Percentiles rank a stretch among this genome's conserved stretches.
Evolutionary conservation across 2,329 filamentous ascomycete species (phyloP).

Genomic region (Exophiala bonariae): DNA sequence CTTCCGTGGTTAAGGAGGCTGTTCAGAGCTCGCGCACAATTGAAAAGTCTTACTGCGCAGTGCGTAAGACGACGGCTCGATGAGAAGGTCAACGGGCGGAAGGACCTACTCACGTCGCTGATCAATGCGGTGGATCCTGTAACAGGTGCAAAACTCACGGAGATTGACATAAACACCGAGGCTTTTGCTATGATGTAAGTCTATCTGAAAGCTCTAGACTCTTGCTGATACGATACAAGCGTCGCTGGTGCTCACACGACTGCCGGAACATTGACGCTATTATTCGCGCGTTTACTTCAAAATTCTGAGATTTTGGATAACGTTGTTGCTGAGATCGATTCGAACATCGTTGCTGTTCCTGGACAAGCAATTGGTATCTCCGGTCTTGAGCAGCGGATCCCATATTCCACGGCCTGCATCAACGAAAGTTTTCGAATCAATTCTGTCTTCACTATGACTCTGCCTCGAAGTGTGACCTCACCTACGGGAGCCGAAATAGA

Average conservation of each 20-base stretch:
- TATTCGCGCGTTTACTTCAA: constrained; percentile 41
- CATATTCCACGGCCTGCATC: too few species aligned
- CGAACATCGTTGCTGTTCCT: too few species aligned
- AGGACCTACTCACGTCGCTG: constrained; percentile 12
- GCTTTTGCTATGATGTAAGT: constrained; percentile 11
- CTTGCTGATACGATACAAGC: too few species aligned
- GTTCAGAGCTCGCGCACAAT: constrained; percentile 7
- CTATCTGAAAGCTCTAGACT: constrained; percentile 14
- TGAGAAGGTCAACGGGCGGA: constrained; percentile 8
- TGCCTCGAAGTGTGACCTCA: too few species aligned
- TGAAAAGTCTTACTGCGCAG: constrained; percentile 7
- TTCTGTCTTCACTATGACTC: too few species aligned
- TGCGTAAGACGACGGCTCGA: constrained; percentile 5
- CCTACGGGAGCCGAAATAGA: too few species aligned
- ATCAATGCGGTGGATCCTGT: constrained; percentile 13
- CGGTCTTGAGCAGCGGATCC: too few species aligned
- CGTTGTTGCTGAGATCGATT: constrained; percentile 2
- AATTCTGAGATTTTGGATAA: constrained; percentile 23
- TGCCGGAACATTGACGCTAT: constrained; percentile 37
- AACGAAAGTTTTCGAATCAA: too few species aligned
- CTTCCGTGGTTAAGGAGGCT: constrained; percentile 16
- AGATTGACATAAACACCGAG: constrained; percentile 11
- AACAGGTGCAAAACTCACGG: constrained; percentile 9
- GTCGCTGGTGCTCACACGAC: constrained; percentile 41
- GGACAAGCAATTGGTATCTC: too few species aligned